Percentiles rank a stretch among this genome's conserved stretches.
These are phyloP conservation scores for Agrocybe pediades DNA, from an alignment of 768 basidiomycete species.

Conservation along the genomic window DNA sequence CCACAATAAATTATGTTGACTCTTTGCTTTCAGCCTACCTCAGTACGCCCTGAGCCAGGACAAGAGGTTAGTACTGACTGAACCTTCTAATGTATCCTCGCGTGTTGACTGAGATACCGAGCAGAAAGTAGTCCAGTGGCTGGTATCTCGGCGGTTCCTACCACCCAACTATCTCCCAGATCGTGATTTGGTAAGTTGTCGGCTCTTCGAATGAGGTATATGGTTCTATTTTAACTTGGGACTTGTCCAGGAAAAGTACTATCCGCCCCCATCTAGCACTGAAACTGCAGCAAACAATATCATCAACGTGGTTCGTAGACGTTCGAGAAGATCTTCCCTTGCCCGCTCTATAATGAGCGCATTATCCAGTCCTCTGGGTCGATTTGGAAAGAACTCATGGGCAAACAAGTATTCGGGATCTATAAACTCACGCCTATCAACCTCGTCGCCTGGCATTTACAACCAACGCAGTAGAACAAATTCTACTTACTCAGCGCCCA, in stretches of 20 bases:
- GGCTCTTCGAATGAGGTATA: too few species aligned
- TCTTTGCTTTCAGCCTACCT: not conserved
- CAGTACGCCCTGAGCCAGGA: not conserved
- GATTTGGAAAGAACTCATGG: not conserved
- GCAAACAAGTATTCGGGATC: not conserved
- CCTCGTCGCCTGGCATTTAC: not conserved
- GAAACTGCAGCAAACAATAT: too few species aligned
- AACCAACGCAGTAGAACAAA: not conserved
- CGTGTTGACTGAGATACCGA: not conserved
- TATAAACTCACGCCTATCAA: not conserved
- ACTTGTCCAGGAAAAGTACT: too few species aligned
- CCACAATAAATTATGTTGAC: not conserved
- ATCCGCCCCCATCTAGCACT: too few species aligned
- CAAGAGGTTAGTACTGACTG: not conserved
- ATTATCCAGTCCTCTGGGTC: not conserved
- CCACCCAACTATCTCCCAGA: not conserved
- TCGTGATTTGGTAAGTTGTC: not conserved
- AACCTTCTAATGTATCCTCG: too few species aligned
- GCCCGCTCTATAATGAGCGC: not conserved
- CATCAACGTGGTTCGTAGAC: not conserved
- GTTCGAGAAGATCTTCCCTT: too few species aligned
- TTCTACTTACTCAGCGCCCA: not conserved
- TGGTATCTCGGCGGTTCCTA: slow-evolving; percentile 4
- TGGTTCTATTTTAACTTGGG: too few species aligned
- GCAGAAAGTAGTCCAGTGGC: not conserved